Percentiles rank a stretch among this genome's conserved stretches.
phyloP scores from a whole-genome alignment of 805 yeast genomes.

The Pichia nanzhaoensis region DNA sequence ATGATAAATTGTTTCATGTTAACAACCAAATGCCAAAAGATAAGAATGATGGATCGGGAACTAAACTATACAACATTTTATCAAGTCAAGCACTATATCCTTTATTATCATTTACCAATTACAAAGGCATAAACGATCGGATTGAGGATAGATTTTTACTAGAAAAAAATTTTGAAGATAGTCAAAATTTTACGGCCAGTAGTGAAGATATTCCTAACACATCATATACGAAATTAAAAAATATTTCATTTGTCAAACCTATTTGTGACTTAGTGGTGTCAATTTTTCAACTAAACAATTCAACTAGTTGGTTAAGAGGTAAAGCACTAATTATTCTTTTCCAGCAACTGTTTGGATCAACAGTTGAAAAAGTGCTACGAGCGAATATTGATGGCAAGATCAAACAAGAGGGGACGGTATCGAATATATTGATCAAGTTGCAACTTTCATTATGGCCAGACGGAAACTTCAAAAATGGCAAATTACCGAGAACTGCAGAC shows the following conservation, averaged over 20 bases:
- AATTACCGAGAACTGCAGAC: slow-evolving; percentile 37
- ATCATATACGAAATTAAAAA: not conserved
- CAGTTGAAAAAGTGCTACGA: slow-evolving; percentile 62
- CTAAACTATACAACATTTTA: slow-evolving; percentile 28
- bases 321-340: slow-evolving; percentile 72
- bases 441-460: slow-evolving; percentile 42
- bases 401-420: slow-evolving; percentile 39
- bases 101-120: slow-evolving; percentile 1
- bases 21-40: slow-evolving; percentile 11
- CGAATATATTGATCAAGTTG: slow-evolving; percentile 31
- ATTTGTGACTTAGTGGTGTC: slow-evolving; percentile 70
- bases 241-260: slow-evolving; percentile 64
- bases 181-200: not conserved
- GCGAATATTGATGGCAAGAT: slow-evolving; percentile 34
- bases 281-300: slow-evolving; percentile 52
- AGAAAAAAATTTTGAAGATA: not conserved
- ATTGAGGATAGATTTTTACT: not conserved
- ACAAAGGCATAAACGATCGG: slow-evolving; percentile 1
- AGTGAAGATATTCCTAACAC: not conserved
- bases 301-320: slow-evolving; percentile 78
- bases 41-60: slow-evolving; percentile 23
- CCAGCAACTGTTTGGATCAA: slow-evolving; percentile 82
- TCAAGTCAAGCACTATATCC: slow-evolving; percentile 21
- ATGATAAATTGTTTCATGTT: slow-evolving; percentile 8
- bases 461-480: slow-evolving; percentile 42